Base-by-base conservation (phyloP, 768 basidiomycete genomes). In the Tricholomella constricta region DNA sequence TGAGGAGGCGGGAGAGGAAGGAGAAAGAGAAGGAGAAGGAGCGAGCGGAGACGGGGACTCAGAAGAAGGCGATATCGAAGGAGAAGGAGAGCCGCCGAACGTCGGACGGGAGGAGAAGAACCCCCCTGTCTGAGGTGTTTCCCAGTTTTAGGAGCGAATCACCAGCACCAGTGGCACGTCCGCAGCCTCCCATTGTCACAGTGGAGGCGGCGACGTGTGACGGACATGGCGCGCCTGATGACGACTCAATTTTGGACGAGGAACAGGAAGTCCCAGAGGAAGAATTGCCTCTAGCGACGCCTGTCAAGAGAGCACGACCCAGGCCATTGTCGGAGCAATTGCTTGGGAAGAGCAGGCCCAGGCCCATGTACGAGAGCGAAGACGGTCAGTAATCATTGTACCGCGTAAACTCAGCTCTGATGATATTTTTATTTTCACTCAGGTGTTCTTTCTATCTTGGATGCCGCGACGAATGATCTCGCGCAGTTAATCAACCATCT, bases 381-480 rank as follows among this genome's bases (percentile, higher is more conserved):
- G 76, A 77, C 58, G 78, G 84, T 84, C 55, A 48, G 73, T 62
- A 7, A 43, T 29, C 10, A 14, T 51, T 10, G 2, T 10, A 4
- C 14, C 31, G 4, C 9, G 38, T 36, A 50, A 3, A 32, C 51
- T 52, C 41, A 6, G 23, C 19, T 45, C 56, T 58, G 11, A 15
- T 52, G 27, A 35, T 49, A 7, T 46, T 49, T 27, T 51, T 48
- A 36, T 51, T 15, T 42, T 25, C n/a, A 15, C 34, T 35, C 56
- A 80, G 89, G 79, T 55, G 81, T 82, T 12, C 62, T 90, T 1
- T 88, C 84, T 0, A 78, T 89, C 26, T 71, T 91, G n/a, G 86
- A 86, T 56, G 88, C 88, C 0, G 90, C 88, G 0, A 92, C 90
- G 1, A 83, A 89, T 45, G 90, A 92, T 36, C 78, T 93, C 3